Evolutionary conservation across 352 stramenopile species (phyloP).

Genomic region (Pythium vanterpoolii): DNA sequence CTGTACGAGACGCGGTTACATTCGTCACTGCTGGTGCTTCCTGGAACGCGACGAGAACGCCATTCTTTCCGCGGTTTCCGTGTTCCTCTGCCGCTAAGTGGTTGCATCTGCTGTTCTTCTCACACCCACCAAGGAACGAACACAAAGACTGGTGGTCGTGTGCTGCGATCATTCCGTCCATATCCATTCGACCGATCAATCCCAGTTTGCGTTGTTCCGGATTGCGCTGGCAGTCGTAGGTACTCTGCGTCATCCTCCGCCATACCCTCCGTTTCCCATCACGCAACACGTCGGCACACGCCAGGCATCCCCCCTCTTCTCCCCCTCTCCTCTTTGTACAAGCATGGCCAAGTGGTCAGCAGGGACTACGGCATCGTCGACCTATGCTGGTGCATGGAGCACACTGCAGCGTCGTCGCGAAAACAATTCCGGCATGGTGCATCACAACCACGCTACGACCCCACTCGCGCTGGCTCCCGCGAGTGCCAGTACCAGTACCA

Average conservation of each 20-base stretch:
- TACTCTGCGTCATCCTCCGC: too few relatives aligned
- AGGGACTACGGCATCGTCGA: slow-evolving; percentile 1
- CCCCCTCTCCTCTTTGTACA: not conserved
- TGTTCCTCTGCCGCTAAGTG: not conserved
- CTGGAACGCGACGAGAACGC: slow-evolving; percentile 18
- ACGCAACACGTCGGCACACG: not conserved
- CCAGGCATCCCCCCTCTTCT: not conserved
- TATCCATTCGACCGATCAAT: too few relatives aligned
- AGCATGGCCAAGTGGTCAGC: slow-evolving; percentile 27
- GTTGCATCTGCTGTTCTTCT: not conserved
- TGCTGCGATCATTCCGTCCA: not conserved
- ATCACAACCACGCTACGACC: not conserved
- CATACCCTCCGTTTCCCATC: too few relatives aligned
- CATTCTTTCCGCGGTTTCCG: slow-evolving; percentile 9
- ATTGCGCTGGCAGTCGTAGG: too few relatives aligned
- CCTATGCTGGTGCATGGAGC: slow-evolving; percentile 13
- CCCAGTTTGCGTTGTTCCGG: too few relatives aligned
- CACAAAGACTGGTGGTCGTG: not conserved
- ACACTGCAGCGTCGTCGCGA: slow-evolving; percentile 22
- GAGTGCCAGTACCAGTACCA: slow-evolving; percentile 17
- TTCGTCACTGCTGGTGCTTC: not conserved
- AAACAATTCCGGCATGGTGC: slow-evolving; percentile 28
- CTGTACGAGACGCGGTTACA: slow-evolving; percentile 12
- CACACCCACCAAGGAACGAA: too few relatives aligned
- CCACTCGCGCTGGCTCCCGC: not conserved